phyloP scores from a whole-genome alignment of 306 rosid genomes.

The Begonia masoniana region DNA sequence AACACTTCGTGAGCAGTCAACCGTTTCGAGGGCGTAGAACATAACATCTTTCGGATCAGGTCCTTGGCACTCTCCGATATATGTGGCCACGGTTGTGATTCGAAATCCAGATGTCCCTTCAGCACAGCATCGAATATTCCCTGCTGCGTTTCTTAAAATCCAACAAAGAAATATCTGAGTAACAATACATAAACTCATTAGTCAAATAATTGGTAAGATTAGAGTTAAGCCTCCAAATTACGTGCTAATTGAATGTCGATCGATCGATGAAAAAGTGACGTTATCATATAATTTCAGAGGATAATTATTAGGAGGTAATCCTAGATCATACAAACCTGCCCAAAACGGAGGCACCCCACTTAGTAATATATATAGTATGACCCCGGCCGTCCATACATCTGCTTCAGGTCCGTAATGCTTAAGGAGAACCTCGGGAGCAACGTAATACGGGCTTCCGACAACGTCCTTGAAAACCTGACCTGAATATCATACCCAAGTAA shows the following conservation, averaged over 20 bases:
- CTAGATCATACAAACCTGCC: slow-evolving; percentile 41
- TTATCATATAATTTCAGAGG: too few species aligned
- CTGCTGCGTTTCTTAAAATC: slow-evolving; percentile 64
- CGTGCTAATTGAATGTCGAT: neutral
- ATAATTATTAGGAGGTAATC: too few species aligned
- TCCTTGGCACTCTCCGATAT: slow-evolving; percentile 65
- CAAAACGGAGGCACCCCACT: slow-evolving; percentile 80
- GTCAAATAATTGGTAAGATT: slow-evolving; percentile 10
- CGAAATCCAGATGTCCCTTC: slow-evolving; percentile 68
- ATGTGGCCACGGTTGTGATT: slow-evolving; percentile 70
- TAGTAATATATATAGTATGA: slow-evolving; percentile 58
- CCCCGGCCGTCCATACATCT: slow-evolving; percentile 78
- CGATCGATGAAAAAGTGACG: too few species aligned
- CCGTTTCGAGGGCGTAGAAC: slow-evolving; percentile 56
- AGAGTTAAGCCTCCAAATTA: slow-evolving; percentile 6
- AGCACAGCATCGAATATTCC: slow-evolving; percentile 76
- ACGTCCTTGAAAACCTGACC: slow-evolving; percentile 73
- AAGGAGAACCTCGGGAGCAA: slow-evolving; percentile 77
- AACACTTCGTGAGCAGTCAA: slow-evolving; percentile 70
- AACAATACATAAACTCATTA: neutral
- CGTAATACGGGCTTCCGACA: slow-evolving; percentile 75
- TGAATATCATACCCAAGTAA: slow-evolving; percentile 11
- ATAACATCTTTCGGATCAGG: slow-evolving; percentile 58
- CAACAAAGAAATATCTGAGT: slow-evolving; percentile 16
- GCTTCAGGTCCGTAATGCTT: slow-evolving; percentile 77